Conservation (phyloP, 2,329 filamentous ascomycete species). For the Chalaropsis thielavioides region DNA sequence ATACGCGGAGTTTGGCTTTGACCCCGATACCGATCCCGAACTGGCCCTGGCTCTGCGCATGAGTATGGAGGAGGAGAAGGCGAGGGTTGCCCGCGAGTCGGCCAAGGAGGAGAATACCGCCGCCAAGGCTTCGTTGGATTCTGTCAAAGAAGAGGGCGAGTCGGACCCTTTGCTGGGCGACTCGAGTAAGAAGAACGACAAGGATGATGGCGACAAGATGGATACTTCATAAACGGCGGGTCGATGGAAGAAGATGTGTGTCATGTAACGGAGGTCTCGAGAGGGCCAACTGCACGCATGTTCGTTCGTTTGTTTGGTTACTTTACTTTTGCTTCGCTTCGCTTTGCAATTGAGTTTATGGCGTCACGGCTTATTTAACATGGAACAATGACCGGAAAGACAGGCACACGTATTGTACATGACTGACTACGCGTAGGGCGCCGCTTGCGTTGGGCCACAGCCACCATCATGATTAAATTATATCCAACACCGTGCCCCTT, state of each 20-base stretch:
- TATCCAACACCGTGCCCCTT: neutral
- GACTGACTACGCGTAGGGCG: neutral
- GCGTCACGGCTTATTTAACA: slow-evolving; percentile 11
- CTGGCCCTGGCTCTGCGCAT: slow-evolving; percentile 86
- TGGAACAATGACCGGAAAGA: neutral
- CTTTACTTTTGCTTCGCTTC: slow-evolving; percentile 9
- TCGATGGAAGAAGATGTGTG: slow-evolving; percentile 15
- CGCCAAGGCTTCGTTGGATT: slow-evolving; percentile 59
- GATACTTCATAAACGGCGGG: slow-evolving; percentile 53
- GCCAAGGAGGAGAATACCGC: slow-evolving; percentile 49
- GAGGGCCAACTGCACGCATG: slow-evolving; percentile 2
- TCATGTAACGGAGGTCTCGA: neutral
- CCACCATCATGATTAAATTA: neutral
- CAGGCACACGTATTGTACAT: neutral
- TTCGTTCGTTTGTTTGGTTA: slow-evolving; percentile 2
- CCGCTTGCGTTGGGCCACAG: too few species aligned
- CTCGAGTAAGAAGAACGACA: slow-evolving; percentile 31
- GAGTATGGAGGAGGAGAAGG: slow-evolving; percentile 97
- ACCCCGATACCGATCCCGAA: slow-evolving; percentile 84
- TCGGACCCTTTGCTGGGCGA: slow-evolving; percentile 28
- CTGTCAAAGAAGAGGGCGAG: slow-evolving; percentile 68
- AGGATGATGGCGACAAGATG: slow-evolving; percentile 62
- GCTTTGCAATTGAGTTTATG: slow-evolving; percentile 9
- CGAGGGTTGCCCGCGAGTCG: slow-evolving; percentile 56
- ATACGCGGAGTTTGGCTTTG: slow-evolving; percentile 54